Base-by-base conservation (phyloP, 257 asterid genomes). In the Nicotiana benthamiana region DNA sequence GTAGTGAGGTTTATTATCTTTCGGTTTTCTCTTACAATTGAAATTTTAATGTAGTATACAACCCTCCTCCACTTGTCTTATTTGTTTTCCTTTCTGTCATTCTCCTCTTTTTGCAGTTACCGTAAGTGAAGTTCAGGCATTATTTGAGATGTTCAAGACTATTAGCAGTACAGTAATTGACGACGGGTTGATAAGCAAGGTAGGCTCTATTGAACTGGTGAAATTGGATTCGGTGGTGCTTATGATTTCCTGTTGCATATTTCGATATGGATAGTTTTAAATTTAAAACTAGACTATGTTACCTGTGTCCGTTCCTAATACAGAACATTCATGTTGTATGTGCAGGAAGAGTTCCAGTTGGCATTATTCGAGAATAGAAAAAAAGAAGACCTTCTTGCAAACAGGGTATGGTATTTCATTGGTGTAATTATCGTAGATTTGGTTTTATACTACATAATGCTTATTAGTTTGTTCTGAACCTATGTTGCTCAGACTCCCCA, bases 111-210 rank as follows among this genome's bases (percentile, higher is more conserved):
- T 75, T 88, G 90, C 97, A 96, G 99, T 96, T 83, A 96, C 97
- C 65, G 98, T 96, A 81, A 96, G 99, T 84, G 99, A 96, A 89
- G 97, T 96, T 75, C 98, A 96, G 92, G 99, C 99, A 77, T 84
- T 96, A 15, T 96, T 90, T 87, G 99, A 96, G 91, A 91, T 96
- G 84, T 96, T 90, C 88, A 96, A 92, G 94, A 94, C 93, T 90
- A 94, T 96, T 83, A 96, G 99, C 93, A 85, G 97, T 81, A 91
- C 98, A 32, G 90, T 94, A 70, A 85, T 96, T 80, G 97, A 96
- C 83, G 98, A 94, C 81, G 99, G 99, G 82, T 88, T 96, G 79
- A 96, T 96, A 86, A 92, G 86, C 89, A 96, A 96, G 98, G 99
- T 92, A 88, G 4, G 48, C 26, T 72, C 59, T 72, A 3, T 13